A percentile compares a stretch with the other conserved stretches of the same genome.
These are phyloP conservation scores for Ajuga reptans DNA, from an alignment of 305 asterid genomes.

Conservation along the genomic window DNA sequence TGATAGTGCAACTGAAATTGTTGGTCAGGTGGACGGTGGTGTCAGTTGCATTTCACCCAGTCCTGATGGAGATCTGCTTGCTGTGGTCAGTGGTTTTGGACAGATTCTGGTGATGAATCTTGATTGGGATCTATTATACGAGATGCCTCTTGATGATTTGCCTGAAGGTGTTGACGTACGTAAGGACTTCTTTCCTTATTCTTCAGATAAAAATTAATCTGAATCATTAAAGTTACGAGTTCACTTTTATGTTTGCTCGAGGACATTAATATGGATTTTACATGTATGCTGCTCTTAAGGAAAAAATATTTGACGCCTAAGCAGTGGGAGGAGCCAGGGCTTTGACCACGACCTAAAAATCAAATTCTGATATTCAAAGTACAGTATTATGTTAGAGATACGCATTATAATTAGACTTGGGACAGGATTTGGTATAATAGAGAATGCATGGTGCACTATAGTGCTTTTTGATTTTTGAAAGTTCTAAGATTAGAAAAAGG, in stretches of 20 bases:
- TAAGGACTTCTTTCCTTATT: conserved; percentile 55
- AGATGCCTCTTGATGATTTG: conserved; percentile 68
- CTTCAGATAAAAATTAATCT: conserved; percentile 19
- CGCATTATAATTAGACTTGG: not conserved
- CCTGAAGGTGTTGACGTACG: conserved; percentile 74
- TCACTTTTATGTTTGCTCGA: conserved; percentile 5
- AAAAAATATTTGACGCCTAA: not conserved
- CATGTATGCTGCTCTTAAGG: not conserved
- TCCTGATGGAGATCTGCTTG: conserved; percentile 92
- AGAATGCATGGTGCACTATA: not conserved
- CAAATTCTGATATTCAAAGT: not conserved
- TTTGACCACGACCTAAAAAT: no score
- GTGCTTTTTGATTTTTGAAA: not conserved
- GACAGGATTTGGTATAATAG: not conserved
- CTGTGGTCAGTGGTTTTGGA: conserved; percentile 72
- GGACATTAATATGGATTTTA: not conserved
- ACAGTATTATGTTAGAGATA: not conserved
- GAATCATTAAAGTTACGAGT: not conserved
- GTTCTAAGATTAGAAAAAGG: not conserved
- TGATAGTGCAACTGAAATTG: conserved; percentile 58
- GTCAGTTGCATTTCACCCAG: conserved; percentile 85
- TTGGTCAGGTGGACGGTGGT: conserved; percentile 93
- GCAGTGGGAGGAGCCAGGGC: no score
- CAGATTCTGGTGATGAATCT: conserved; percentile 82
- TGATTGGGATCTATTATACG: conserved; percentile 91